Percentiles rank a stretch among this genome's conserved stretches.
Conservation (phyloP, 805 yeast genomes). For the Candida ovalis region DNA sequence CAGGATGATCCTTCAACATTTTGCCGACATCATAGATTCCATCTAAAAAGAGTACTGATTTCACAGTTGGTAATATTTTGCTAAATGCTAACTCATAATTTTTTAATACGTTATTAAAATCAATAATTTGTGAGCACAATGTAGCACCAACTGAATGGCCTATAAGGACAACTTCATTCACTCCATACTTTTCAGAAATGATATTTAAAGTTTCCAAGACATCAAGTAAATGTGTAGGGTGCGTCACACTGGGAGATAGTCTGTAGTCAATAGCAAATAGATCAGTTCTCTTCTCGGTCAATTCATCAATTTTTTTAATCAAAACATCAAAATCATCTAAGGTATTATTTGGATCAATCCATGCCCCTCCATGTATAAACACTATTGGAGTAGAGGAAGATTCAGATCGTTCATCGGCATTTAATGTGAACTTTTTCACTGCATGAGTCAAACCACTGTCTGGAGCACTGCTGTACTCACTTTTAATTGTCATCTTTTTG, state of each 20-base stretch:
- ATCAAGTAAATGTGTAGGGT: conserved; percentile 62
- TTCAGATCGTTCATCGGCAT: not conserved
- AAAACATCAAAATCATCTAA: conserved; percentile 47
- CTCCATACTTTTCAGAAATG: conserved; percentile 19
- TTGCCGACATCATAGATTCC: conserved; percentile 61
- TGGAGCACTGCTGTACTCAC: not conserved
- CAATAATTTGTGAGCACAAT: conserved; percentile 50
- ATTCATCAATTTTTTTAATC: conserved; percentile 17
- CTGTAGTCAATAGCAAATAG: conserved; percentile 57
- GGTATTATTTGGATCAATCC: conserved; percentile 71
- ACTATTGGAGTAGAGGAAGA: conserved; percentile 28
- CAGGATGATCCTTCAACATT: conserved; percentile 58
- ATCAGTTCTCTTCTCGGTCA: conserved; percentile 5
- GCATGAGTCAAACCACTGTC: not conserved
- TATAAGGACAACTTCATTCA: conserved; percentile 33
- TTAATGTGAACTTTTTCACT: not conserved
- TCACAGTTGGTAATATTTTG: conserved; percentile 17
- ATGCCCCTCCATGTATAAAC: conserved; percentile 85
- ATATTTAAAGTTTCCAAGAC: conserved; percentile 40
- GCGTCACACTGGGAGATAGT: conserved; percentile 55
- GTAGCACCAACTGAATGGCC: conserved; percentile 89
- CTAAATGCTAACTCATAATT: conserved; percentile 5
- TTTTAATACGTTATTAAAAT: conserved; percentile 15
- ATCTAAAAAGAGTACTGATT: conserved; percentile 45
- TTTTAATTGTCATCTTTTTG: not conserved